These are phyloP conservation scores for Solanum dulcamara DNA, from an alignment of 257 asterid species.

Conservation along the genomic window DNA sequence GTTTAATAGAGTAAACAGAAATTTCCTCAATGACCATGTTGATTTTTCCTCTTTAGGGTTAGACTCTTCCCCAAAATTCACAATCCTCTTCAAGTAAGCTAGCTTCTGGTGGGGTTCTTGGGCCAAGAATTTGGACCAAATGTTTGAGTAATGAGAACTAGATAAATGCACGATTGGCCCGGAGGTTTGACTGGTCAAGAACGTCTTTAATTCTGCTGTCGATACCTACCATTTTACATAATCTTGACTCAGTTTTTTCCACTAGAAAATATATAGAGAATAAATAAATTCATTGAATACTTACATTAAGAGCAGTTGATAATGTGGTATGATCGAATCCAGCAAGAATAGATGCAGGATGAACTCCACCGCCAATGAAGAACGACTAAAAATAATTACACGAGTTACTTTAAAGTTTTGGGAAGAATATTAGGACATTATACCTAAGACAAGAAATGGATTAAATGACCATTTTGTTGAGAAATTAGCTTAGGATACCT, in stretches of 20 bases:
- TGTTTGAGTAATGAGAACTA: slow-evolving; percentile 19
- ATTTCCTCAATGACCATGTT: slow-evolving; percentile 49
- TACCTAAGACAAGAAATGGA: background rate
- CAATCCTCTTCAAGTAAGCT: slow-evolving; percentile 39
- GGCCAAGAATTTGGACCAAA: slow-evolving; percentile 46
- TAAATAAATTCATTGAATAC: background rate
- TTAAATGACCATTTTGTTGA: background rate
- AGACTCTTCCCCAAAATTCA: background rate
- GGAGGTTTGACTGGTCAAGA: slow-evolving; percentile 21
- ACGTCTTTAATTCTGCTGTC: slow-evolving; percentile 15
- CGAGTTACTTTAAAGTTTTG: background rate
- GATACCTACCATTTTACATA: slow-evolving; percentile 37
- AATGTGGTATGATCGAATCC: slow-evolving; percentile 42
- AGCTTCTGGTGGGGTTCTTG: slow-evolving; percentile 22
- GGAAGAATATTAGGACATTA: background rate
- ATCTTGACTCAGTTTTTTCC: background rate
- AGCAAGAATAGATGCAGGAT: slow-evolving; percentile 56
- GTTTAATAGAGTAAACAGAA: slow-evolving; percentile 21
- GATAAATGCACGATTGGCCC: slow-evolving; percentile 57
- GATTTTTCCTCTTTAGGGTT: slow-evolving; percentile 2
- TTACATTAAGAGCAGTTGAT: slow-evolving; percentile 58
- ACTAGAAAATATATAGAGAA: background rate
- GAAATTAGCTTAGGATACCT: slow-evolving; percentile 18
- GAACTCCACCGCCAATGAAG: slow-evolving; percentile 65
- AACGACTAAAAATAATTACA: slow-evolving; percentile 33